Conservation (phyloP, 202 grass and related monocot species). For the Musa balbisiana region DNA sequence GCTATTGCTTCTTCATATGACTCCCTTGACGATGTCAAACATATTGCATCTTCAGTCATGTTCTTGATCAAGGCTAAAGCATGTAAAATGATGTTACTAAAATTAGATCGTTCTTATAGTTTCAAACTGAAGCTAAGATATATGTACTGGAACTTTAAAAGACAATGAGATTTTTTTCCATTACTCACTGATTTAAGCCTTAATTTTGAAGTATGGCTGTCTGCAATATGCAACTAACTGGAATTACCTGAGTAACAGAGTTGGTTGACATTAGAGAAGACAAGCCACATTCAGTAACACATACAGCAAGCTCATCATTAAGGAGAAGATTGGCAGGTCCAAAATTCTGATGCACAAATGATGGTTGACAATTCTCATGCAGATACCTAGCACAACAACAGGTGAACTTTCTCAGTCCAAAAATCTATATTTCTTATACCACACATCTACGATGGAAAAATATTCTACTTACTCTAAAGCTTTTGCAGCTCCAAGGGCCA, state of each 20-base stretch:
- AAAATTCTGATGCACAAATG: conserved; percentile 47
- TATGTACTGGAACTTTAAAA: too few species aligned
- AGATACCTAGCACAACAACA: conserved; percentile 43
- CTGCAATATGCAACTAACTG: neutral
- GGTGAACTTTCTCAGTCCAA: conserved; percentile 18
- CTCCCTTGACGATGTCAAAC: neutral
- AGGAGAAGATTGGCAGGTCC: conserved; percentile 50
- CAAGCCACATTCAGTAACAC: conserved; percentile 40
- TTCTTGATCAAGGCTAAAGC: neutral
- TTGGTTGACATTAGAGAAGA: conserved; percentile 27
- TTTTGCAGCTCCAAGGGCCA: conserved; percentile 65
- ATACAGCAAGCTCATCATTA: conserved; percentile 31
- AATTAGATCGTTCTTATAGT: neutral
- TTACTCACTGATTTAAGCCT: too few species aligned
- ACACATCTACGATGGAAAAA: neutral
- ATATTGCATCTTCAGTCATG: neutral
- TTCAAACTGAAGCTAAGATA: neutral
- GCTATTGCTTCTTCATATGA: neutral
- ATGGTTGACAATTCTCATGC: conserved; percentile 28
- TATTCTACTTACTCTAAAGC: conserved; percentile 75
- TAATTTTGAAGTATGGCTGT: too few species aligned
- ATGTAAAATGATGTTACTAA: neutral
- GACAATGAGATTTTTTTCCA: too few species aligned
- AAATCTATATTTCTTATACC: conserved; percentile 16
- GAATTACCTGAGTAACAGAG: conserved; percentile 39